A percentile compares a stretch with the other conserved stretches of the same genome.
Evolutionary conservation across 192 early-diverging fungal species (phyloP).

Genomic region (Backusella tarrabulga): DNA sequence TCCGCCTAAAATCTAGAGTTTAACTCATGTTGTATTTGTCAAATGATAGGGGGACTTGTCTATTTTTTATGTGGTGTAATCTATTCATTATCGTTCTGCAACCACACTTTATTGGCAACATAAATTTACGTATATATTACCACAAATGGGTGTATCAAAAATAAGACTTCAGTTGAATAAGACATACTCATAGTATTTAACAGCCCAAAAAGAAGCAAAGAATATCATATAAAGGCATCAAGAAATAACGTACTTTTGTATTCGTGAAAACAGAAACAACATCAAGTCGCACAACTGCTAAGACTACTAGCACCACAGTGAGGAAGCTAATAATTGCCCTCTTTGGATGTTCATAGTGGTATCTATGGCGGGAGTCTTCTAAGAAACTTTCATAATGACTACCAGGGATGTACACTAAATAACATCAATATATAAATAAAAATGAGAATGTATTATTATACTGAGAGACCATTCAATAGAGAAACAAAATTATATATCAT

Average conservation of each 20-base stretch:
- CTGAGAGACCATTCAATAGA: no score
- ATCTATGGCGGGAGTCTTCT: no score
- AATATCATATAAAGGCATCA: background rate
- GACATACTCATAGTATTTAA: background rate
- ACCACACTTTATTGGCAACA: background rate
- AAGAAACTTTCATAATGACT: no score
- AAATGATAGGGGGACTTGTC: background rate
- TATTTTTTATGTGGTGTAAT: background rate
- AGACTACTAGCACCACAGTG: no score
- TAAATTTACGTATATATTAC: background rate
- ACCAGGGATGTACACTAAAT: no score
- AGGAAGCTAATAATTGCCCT: background rate
- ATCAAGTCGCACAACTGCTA: background rate
- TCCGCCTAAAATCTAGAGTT: background rate
- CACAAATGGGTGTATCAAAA: background rate
- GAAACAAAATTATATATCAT: no score
- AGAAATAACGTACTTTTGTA: background rate
- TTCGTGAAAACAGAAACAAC: background rate
- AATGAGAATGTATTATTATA: no score
- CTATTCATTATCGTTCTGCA: background rate
- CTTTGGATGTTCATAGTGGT: no score
- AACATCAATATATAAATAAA: no score
- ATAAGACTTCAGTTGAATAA: background rate
- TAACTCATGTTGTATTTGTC: background rate
- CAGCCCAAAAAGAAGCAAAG: background rate